These are phyloP conservation scores for Colletotrichum salicis DNA, from an alignment of 2,329 filamentous ascomycete species.

Conservation along the genomic window DNA sequence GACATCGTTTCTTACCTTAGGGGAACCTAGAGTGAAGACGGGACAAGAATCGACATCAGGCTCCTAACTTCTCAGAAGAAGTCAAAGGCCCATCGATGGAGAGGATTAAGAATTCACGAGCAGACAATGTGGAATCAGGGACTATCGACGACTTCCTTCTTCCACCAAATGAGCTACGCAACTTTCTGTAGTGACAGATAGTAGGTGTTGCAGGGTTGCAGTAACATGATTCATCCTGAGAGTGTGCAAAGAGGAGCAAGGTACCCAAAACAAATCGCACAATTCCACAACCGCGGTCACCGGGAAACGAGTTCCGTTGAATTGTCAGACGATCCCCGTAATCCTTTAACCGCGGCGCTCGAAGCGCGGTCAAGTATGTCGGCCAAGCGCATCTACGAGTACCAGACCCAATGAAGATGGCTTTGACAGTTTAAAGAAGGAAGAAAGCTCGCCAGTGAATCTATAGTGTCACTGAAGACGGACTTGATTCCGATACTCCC, in stretches of 20 bases:
- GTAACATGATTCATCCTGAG: too few species aligned
- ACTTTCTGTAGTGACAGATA: too few species aligned
- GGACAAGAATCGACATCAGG: background rate
- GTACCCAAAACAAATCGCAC: slow-evolving; percentile 14
- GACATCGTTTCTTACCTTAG: background rate
- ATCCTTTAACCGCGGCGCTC: background rate
- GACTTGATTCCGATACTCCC: background rate
- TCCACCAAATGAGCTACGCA: too few species aligned
- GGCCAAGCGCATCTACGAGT: too few species aligned
- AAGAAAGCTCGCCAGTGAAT: background rate
- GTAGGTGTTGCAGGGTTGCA: too few species aligned
- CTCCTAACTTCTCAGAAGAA: too few species aligned
- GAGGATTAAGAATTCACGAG: too few species aligned
- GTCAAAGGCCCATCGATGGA: too few species aligned
- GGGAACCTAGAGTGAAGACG: background rate
- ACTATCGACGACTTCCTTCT: too few species aligned
- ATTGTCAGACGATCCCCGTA: too few species aligned
- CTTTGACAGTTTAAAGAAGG: background rate
- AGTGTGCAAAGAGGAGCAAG: too few species aligned
- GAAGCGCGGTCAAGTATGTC: background rate
- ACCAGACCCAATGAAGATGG: background rate
- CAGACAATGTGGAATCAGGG: too few species aligned
- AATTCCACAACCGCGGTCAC: slow-evolving; percentile 43
- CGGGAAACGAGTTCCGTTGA: background rate
- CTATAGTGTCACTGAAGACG: background rate